Percentiles rank a stretch among this genome's conserved stretches.
These are phyloP conservation scores for Nakaseomyces sp. DNA, from an alignment of 1,139 yeast genomes.

Conservation along the genomic window DNA sequence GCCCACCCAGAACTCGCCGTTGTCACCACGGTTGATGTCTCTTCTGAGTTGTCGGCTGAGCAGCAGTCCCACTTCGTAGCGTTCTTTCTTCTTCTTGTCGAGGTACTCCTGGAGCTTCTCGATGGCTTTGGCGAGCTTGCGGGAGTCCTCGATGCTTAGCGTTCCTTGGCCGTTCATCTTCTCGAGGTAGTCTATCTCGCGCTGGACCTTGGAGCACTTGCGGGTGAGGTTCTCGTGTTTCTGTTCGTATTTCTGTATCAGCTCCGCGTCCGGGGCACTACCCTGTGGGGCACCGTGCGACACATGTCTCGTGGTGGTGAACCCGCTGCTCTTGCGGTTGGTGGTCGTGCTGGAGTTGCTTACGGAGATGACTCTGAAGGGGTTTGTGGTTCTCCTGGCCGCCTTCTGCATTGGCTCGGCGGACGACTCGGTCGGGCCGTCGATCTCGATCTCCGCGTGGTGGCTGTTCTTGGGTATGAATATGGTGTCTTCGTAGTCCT, in stretches of 20 bases:
- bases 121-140: slow-evolving; percentile 32
- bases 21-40: slow-evolving; percentile 35
- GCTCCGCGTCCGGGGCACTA: slow-evolving; percentile 6
- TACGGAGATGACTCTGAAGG: slow-evolving; percentile 31
- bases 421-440: background rate
- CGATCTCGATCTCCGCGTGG: no score
- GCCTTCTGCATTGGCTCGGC: background rate
- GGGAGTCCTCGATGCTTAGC: slow-evolving; percentile 33
- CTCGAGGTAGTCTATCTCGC: slow-evolving; percentile 33
- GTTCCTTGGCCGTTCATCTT: slow-evolving; percentile 32
- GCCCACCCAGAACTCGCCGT: slow-evolving; percentile 32
- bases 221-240: slow-evolving; percentile 23
- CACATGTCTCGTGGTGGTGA: slow-evolving; percentile 5
- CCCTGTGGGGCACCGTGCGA: background rate
- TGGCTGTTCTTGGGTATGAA: slow-evolving; percentile 13
- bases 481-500: slow-evolving; percentile 7
- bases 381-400: slow-evolving; percentile 16
- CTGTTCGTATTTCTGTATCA: slow-evolving; percentile 16
- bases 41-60: slow-evolving; percentile 34
- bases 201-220: slow-evolving; percentile 32
- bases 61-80: slow-evolving; percentile 35
- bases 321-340: slow-evolving; percentile 12
- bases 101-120: slow-evolving; percentile 33
- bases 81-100: slow-evolving; percentile 35
- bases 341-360: slow-evolving; percentile 13